These are phyloP conservation scores for Pythium sp. DNA, from an alignment of 352 stramenopile species.

Conservation along the genomic window DNA sequence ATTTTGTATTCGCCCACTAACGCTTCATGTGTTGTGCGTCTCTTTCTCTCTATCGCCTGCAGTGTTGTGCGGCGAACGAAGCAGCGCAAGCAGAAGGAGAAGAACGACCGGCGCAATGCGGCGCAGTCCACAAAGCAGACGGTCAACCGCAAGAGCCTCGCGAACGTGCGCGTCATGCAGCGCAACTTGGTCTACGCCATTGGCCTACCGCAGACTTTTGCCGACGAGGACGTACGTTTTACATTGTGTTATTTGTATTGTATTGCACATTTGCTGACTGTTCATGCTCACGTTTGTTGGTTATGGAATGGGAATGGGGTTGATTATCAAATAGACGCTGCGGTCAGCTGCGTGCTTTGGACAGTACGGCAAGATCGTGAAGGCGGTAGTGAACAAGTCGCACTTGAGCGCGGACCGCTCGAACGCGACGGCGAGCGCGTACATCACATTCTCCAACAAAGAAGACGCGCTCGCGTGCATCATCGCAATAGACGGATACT, in stretches of 20 bases:
- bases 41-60: conserved; percentile 1
- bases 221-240: conserved; percentile 68
- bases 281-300: no score
- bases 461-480: conserved; percentile 91
- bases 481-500: conserved; percentile 89
- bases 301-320: not conserved
- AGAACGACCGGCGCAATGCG: conserved; percentile 63
- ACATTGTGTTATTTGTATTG: no score
- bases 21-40: conserved; percentile 1
- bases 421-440: conserved; percentile 85
- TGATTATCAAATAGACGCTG: conserved; percentile 42
- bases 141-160: conserved; percentile 78
- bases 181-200: conserved; percentile 95
- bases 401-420: conserved; percentile 65
- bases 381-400: conserved; percentile 91
- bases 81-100: conserved; percentile 84
- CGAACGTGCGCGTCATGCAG: conserved; percentile 92
- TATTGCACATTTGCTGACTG: no score
- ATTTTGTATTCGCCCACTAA: no score
- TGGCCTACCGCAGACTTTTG: conserved; percentile 82
- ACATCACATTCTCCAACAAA: conserved; percentile 92
- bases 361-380: conserved; percentile 93
- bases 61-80: conserved; percentile 78
- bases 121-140: conserved; percentile 34
- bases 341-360: conserved; percentile 89